Conservation (phyloP, 805 yeast species). For the Zygosaccharomyces gambellarensis region DNA sequence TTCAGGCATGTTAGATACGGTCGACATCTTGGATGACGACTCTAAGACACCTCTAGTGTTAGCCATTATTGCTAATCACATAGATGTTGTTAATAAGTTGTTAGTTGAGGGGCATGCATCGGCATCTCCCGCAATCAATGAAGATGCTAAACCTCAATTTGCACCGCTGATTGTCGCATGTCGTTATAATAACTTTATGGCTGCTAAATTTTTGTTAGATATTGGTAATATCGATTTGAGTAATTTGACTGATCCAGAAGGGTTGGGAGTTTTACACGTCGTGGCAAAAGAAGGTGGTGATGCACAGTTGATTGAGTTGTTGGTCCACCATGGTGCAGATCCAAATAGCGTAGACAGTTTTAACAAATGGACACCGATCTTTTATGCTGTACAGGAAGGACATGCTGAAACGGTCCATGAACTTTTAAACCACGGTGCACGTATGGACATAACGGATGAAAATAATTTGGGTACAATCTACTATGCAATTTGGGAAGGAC, state of each 20-base stretch:
- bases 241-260: slow-evolving; percentile 67
- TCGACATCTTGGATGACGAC: slow-evolving; percentile 55
- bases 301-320: slow-evolving; percentile 57
- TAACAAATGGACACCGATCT: slow-evolving; percentile 90
- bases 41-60: slow-evolving; percentile 78
- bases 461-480: slow-evolving; percentile 76
- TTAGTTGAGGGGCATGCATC: slow-evolving; percentile 46
- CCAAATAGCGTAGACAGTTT: slow-evolving; percentile 77
- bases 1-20: slow-evolving; percentile 28
- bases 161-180: slow-evolving; percentile 84
- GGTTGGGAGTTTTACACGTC: slow-evolving; percentile 81
- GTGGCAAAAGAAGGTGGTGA: slow-evolving; percentile 78
- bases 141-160: slow-evolving; percentile 54
- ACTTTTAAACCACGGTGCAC: slow-evolving; percentile 70
- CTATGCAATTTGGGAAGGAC: slow-evolving; percentile 94
- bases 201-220: slow-evolving; percentile 58
- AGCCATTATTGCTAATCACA: slow-evolving; percentile 67
- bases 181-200: slow-evolving; percentile 68
- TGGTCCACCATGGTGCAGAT: slow-evolving; percentile 68
- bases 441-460: slow-evolving; percentile 63
- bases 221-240: slow-evolving; percentile 30
- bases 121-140: slow-evolving; percentile 45
- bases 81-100: slow-evolving; percentile 44
- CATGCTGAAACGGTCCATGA: slow-evolving; percentile 64
- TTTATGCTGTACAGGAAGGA: slow-evolving; percentile 86